phyloP scores from a whole-genome alignment of 805 yeast genomes.

The Schwanniomyces occidentalis region DNA sequence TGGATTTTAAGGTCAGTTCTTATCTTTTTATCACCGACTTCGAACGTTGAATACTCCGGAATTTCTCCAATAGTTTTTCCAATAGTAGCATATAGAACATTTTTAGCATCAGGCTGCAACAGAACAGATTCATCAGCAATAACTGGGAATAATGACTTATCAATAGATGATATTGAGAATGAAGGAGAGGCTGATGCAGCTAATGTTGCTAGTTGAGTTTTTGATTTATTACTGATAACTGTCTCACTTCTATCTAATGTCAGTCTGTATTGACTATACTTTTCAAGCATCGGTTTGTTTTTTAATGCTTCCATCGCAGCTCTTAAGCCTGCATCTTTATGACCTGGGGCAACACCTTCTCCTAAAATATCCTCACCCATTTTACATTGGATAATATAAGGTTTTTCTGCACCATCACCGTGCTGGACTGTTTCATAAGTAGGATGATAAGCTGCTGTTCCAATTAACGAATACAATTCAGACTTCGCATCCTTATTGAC shows the following conservation, averaged over 20 bases:
- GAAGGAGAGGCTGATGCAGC: no score
- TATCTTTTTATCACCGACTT: constrained; percentile 22
- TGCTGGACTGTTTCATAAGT: constrained; percentile 50
- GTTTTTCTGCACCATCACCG: constrained; percentile 49
- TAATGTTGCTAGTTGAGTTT: no score
- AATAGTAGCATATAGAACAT: constrained; percentile 38
- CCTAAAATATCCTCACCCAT: constrained; percentile 71
- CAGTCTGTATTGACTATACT: constrained; percentile 56
- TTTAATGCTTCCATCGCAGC: constrained; percentile 83
- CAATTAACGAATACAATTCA: constrained; percentile 74
- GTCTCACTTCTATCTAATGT: constrained; percentile 20
- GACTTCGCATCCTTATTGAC: constrained; percentile 71
- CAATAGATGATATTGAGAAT: constrained; percentile 3
- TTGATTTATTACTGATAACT: constrained; percentile 9
- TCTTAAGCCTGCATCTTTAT: constrained; percentile 74
- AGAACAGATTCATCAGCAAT: constrained; percentile 17
- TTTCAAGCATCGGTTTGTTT: constrained; percentile 59
- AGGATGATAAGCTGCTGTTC: constrained; percentile 68
- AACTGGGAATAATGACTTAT: constrained; percentile 25
- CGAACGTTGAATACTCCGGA: constrained; percentile 34
- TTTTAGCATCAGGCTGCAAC: constrained; percentile 37
- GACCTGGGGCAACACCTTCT: constrained; percentile 65
- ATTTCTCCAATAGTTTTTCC: constrained; percentile 33
- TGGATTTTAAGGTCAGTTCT: constrained; percentile 31
- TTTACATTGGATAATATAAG: constrained; percentile 63